Evolutionary conservation across 129 eudicot species (phyloP).

Genomic region (Lonicera japonica): DNA sequence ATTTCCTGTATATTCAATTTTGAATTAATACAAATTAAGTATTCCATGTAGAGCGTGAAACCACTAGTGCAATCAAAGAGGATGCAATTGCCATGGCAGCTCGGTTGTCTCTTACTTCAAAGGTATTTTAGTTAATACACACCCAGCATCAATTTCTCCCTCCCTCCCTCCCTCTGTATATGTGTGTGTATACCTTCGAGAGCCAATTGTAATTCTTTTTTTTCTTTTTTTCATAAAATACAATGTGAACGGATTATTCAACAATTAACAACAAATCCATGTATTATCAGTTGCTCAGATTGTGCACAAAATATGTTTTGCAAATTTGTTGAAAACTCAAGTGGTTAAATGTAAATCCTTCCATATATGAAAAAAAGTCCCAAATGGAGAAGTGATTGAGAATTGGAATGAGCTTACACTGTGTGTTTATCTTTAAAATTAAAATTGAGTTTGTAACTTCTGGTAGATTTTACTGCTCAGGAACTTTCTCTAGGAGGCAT

Average conservation of each 20-base stretch:
- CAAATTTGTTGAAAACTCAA: too few relatives aligned
- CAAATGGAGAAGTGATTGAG: too few relatives aligned
- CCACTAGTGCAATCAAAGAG: slow-evolving; percentile 50
- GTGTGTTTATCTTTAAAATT: too few relatives aligned
- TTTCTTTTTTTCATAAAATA: too few relatives aligned
- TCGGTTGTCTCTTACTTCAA: slow-evolving; percentile 71
- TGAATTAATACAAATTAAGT: slow-evolving; percentile 5
- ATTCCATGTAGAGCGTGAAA: slow-evolving; percentile 46
- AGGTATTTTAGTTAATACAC: slow-evolving; percentile 25
- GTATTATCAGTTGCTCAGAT: too few relatives aligned
- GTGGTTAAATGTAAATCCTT: too few relatives aligned
- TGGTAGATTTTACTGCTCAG: slow-evolving; percentile 26
- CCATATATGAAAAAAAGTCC: too few relatives aligned
- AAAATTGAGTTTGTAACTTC: too few relatives aligned
- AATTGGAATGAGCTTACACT: too few relatives aligned
- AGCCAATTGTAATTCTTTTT: not conserved
- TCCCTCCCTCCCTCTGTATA: not conserved
- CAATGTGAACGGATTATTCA: too few relatives aligned
- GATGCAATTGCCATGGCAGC: slow-evolving; percentile 60
- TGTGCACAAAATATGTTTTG: too few relatives aligned
- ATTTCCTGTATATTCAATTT: not conserved
- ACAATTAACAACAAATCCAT: too few relatives aligned
- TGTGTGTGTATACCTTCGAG: not conserved
- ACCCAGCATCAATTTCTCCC: not conserved
- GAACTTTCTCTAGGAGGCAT: slow-evolving; percentile 71